Evolutionary conservation across 2,329 filamentous ascomycete genomes (phyloP), one percentile per base, ranked within the genome.

Genomic region (Colletotrichum kahawae): DNA sequence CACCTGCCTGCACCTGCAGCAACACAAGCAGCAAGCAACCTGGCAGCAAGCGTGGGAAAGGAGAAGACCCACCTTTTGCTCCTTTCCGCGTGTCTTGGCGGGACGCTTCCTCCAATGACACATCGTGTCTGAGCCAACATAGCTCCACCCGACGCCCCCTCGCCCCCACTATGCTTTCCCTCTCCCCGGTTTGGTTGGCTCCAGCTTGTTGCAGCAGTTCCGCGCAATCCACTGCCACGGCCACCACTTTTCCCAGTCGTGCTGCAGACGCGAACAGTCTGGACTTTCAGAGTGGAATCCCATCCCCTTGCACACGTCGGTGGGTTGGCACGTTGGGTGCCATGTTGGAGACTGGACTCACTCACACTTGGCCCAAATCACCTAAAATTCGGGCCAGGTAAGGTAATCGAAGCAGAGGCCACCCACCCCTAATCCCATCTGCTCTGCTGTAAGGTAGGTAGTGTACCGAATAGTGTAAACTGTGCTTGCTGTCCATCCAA

Each of bases 11-110:
- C 38, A 48, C 27, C 54, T 29, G 14, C 56, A 60, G 27, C 27
- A n/a, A 33, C 16, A 29, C 18, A 29, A 33, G 18, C n/a, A 21
- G 38, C 38, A n/a, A n/a, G 38, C n/a, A 48, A 31, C 29, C 29
- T 33, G n/a, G n/a, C n/a, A 33, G 29, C 31, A 60, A 31, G 21
- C 43, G n/a, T 51, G 43, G 21, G 62, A 71, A 74, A 75, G 63
- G 43, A 59, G 67, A 60, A 14, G 24, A 7, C 14, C 68, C 72
- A 67, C 72, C 43, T 51, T 59, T 21, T n/a, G n/a, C 72, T 75
- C 68, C 72, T 75, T 75, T 75, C 63, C 72, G 68, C 56, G 62
- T 14, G 70, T 63, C 68, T 75, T 75, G 72, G 72, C 72, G 63
- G 68, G 62, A 75, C 33, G 56, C 31, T 48, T 31, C 43, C 10